Evolutionary conservation across 176 grass and related monocot species (phyloP), one percentile per base, ranked within the genome.

Genomic region (Oryza glaberrima): DNA sequence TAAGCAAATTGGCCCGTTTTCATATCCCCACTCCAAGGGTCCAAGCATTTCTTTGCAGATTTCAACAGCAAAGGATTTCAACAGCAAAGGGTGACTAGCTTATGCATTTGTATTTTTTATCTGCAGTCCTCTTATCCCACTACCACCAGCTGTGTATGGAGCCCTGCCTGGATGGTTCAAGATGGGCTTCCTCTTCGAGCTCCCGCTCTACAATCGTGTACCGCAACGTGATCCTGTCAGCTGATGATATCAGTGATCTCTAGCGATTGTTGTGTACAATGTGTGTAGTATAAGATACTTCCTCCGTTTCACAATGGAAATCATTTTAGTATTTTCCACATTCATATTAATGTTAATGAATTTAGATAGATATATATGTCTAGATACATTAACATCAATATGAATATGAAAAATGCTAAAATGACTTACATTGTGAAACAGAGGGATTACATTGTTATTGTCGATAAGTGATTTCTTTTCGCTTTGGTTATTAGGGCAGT

Each of bases 151-250:
- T 64, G 47, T 94, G 28, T 95, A 98, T 75, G 96, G 89, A 87
- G 86, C 82, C 41, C 47, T 90, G 61, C 96, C 96, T 66, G 48
- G 75, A 25, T 98, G 96, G 96, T 93, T 98, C 89, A 98, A 95
- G 86, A 73, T 49, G 11, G 88, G 88, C 30, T 95, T 98, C 78
- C 94, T 98, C 61, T 86, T 95, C 13, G 96, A 98, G 89, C 87
- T 98, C 0, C 93, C 91, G 41, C 91, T 98, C 70, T 98, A 98
- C 85, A 95, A 87, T 73, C 91, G 69, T 84, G 94, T 81, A 2
- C 89, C 84, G 2, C 48, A 38, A 30, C n/a, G 51, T 83, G 64
- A 79, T 73, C 84, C 47, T 34, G 52, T 64, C 20, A 69, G 79
- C 72, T 83, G 61, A 90, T 73, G 72, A 73, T 77, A 20, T 54